Base-by-base conservation (phyloP, 2,329 filamentous ascomycete genomes). In the Polychaeton citri region DNA sequence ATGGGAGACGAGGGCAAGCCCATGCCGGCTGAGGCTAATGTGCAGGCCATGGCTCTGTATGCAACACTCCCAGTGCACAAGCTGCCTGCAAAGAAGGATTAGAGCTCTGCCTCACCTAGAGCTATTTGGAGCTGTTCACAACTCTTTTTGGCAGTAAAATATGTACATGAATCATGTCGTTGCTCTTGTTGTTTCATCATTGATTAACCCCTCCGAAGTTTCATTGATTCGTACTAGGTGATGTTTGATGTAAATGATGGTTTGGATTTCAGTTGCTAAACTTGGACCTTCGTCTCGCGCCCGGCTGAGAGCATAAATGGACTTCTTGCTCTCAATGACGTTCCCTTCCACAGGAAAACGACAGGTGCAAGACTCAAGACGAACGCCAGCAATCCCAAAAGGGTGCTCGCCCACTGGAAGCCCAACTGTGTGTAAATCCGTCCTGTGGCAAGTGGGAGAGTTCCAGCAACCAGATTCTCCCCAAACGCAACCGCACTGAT, bases 21-120 rank as follows among this genome's bases (percentile, higher is more conserved):
- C 41, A 59, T 71, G 50, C 65, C 62, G 12, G 61, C 61, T 28
- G 64, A 70, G 50, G 62, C 63, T 35, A 66, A 66, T 44, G 42
- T 63, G 39, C 58, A 62, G 45, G 66, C 66, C 12, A 68, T 71
- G 68, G 54, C 56, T 8, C 51, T 61, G 42, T 72, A 62, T 59
- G 66, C 66, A 18, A 71, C 67, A 5, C 52, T 69, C 38, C 57
- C 65, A 6, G 62, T 62, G 6, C 53, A 57, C 39, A 58, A 58
- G 43, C 57, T 62, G 56, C 42, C 53, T 7, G 12, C 24, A 4
- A 28, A 28, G 24, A 28, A 28, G 24, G 24, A 28, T 28, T 28
- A 28, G 24, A 28, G n/a, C n/a, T n/a, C n/a, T n/a, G n/a, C n/a
- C n/a, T n/a, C n/a, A n/a, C n/a, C n/a, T n/a, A n/a, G n/a, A n/a